These are phyloP conservation scores for Orbilia ellipsospora DNA, from an alignment of 2,329 filamentous ascomycete genomes.

Conservation along the genomic window DNA sequence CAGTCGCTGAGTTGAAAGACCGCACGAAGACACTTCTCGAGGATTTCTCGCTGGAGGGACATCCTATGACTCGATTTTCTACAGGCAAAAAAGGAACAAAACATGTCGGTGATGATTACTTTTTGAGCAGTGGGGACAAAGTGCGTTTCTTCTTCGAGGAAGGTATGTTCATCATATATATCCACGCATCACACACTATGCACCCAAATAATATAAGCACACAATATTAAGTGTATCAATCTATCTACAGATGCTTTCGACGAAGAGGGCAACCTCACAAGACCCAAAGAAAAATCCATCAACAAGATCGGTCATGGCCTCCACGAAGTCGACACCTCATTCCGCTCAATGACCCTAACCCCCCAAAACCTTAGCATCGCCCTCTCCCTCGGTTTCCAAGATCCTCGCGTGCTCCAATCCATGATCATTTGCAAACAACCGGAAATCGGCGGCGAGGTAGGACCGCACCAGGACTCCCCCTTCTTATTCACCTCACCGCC, in stretches of 20 bases:
- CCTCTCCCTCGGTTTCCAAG: constrained; percentile 75
- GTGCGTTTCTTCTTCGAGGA: constrained; percentile 98
- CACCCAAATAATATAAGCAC: not conserved
- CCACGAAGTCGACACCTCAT: constrained; percentile 75
- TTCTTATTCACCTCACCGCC: constrained; percentile 92
- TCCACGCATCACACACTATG: not conserved
- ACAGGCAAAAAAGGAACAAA: constrained; percentile 75
- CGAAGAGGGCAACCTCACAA: constrained; percentile 71
- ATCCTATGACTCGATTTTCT: constrained; percentile 93
- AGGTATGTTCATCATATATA: constrained; percentile 61
- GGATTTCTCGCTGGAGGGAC: constrained; percentile 79
- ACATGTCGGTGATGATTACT: constrained; percentile 95
- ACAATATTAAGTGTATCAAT: not conserved
- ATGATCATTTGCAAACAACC: constrained; percentile 99
- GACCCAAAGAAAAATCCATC: constrained; percentile 84
- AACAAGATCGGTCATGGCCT: constrained; percentile 89
- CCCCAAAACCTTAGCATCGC: constrained; percentile 73
- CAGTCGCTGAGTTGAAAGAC: constrained; percentile 74
- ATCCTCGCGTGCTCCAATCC: constrained; percentile 84
- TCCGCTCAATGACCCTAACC: constrained; percentile 69
- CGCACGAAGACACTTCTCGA: constrained; percentile 81
- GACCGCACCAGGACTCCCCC: constrained; percentile 89
- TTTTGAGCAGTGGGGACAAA: constrained; percentile 88
- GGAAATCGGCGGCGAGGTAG: constrained; percentile 91
- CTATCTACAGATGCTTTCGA: constrained; percentile 76